Evolutionary conservation across 78 protist species (phyloP).

Genomic region (Dictyostelium citrinum): DNA sequence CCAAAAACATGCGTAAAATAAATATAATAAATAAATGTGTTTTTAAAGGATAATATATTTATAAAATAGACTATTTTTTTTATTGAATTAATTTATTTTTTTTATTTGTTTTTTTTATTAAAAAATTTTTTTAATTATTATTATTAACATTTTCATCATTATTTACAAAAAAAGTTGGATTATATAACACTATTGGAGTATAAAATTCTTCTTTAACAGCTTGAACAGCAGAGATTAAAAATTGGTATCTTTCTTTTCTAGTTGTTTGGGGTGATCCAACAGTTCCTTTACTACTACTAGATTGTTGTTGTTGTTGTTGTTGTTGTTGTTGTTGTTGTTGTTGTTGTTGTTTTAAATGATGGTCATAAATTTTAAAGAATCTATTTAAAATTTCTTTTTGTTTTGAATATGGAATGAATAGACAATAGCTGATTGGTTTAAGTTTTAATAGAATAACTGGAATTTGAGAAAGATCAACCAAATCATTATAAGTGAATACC

Average conservation of each 20-base stretch:
- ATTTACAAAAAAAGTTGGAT: constrained; percentile 73
- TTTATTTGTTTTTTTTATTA: no score
- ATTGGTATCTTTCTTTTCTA: constrained; percentile 59
- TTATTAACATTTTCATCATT: constrained; percentile 10
- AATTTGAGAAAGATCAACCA: constrained; percentile 54
- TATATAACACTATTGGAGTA: constrained; percentile 49
- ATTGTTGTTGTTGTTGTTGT: not conserved
- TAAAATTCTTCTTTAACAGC: constrained; percentile 52
- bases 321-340: not conserved
- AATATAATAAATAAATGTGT: no score
- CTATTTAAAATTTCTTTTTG: constrained; percentile 69
- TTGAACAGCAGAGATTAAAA: constrained; percentile 48
- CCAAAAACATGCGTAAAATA: no score
- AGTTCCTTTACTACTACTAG: not conserved
- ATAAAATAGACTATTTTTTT: no score
- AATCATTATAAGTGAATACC: constrained; percentile 58
- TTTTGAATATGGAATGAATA: constrained; percentile 56
- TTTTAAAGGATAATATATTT: no score
- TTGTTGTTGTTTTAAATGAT: constrained; percentile 8
- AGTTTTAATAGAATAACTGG: constrained; percentile 12
- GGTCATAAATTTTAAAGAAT: constrained; percentile 50
- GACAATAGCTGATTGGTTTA: constrained; percentile 55
- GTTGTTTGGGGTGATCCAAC: not conserved
- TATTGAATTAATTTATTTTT: no score
- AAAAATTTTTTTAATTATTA: not conserved